phyloP scores from a whole-genome alignment of 768 basidiomycete species.

The Boletus rubroflammeus region DNA sequence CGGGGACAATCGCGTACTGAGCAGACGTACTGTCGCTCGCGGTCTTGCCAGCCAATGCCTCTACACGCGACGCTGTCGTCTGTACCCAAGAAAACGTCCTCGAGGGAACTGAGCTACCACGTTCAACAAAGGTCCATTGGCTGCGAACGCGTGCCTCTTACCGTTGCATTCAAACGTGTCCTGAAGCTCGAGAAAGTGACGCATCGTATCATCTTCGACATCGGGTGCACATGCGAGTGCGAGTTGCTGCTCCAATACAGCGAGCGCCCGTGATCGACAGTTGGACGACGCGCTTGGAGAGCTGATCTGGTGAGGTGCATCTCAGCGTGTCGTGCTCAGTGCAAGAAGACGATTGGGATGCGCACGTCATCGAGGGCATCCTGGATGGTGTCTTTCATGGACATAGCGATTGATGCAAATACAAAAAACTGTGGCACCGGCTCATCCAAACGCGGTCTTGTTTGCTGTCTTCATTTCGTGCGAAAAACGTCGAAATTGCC shows the following conservation, averaged over 20 bases:
- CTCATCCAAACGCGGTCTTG: not conserved
- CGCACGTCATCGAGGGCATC: slow-evolving; percentile 69
- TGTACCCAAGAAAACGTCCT: slow-evolving; percentile 64
- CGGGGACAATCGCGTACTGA: not conserved
- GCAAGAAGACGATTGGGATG: not conserved
- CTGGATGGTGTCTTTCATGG: slow-evolving; percentile 48
- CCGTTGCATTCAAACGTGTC: slow-evolving; percentile 82
- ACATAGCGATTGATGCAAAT: slow-evolving; percentile 7
- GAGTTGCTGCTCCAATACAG: slow-evolving; percentile 51
- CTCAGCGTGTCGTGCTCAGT: slow-evolving; percentile 7
- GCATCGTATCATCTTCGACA: slow-evolving; percentile 43
- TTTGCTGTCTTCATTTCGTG: too few species aligned
- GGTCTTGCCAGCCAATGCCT: slow-evolving; percentile 44
- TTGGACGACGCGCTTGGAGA: slow-evolving; percentile 57
- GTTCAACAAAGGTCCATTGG: slow-evolving; percentile 5
- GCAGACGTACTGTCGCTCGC: slow-evolving; percentile 39
- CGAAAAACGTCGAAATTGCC: too few species aligned
- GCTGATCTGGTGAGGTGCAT: slow-evolving; percentile 45
- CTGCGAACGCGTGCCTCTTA: slow-evolving; percentile 33
- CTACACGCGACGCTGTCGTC: slow-evolving; percentile 46
- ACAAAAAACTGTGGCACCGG: too few species aligned
- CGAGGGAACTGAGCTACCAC: slow-evolving; percentile 53
- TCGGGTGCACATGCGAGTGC: slow-evolving; percentile 46
- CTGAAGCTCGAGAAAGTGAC: slow-evolving; percentile 62
- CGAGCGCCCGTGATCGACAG: slow-evolving; percentile 52